Percentiles rank a stretch among this genome's conserved stretches.
phyloP scores from a whole-genome alignment of 2,329 filamentous ascomycete genomes.

The Sporothrix curviconia region DNA sequence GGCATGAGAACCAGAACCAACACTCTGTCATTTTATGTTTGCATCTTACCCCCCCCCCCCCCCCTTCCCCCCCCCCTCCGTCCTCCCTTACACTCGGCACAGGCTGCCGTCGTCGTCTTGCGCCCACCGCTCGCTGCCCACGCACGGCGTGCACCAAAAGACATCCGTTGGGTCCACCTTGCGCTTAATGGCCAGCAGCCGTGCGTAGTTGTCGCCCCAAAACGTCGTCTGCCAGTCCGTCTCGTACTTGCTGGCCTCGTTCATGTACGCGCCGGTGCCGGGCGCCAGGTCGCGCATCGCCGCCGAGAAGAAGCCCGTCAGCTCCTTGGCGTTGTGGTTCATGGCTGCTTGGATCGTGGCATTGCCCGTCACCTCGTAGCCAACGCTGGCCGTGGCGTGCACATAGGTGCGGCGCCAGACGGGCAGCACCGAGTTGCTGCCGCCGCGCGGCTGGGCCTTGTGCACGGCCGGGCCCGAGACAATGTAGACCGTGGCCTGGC shows the following conservation, averaged over 20 bases:
- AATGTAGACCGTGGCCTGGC: constrained; percentile 19
- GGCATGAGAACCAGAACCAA: no score
- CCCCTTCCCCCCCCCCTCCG: not conserved
- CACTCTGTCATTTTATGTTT: no score
- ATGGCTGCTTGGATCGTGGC: constrained; percentile 12
- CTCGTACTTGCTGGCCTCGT: constrained; percentile 18
- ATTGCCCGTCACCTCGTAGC: constrained; percentile 17
- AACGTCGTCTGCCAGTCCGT: constrained; percentile 28
- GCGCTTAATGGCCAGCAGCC: constrained; percentile 26
- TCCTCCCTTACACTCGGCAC: constrained; percentile 2
- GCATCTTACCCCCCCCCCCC: not conserved
- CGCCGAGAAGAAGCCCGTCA: constrained; percentile 10
- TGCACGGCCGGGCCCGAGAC: constrained; percentile 21
- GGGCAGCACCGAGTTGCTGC: constrained; percentile 20
- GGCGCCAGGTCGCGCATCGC: constrained; percentile 26
- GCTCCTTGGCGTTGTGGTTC: constrained; percentile 11
- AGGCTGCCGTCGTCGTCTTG: constrained; percentile 5
- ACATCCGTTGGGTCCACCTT: constrained; percentile 28
- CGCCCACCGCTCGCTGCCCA: constrained; percentile 19
- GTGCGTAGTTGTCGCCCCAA: constrained; percentile 28
- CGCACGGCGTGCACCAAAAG: constrained; percentile 21
- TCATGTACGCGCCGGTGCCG: constrained; percentile 18
- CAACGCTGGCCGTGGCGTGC: constrained; percentile 19
- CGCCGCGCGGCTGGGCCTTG: constrained; percentile 19
- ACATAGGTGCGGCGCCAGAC: constrained; percentile 20